These are phyloP conservation scores for Penicillium daleae DNA, from an alignment of 495 filamentous ascomycete genomes.

Conservation along the genomic window DNA sequence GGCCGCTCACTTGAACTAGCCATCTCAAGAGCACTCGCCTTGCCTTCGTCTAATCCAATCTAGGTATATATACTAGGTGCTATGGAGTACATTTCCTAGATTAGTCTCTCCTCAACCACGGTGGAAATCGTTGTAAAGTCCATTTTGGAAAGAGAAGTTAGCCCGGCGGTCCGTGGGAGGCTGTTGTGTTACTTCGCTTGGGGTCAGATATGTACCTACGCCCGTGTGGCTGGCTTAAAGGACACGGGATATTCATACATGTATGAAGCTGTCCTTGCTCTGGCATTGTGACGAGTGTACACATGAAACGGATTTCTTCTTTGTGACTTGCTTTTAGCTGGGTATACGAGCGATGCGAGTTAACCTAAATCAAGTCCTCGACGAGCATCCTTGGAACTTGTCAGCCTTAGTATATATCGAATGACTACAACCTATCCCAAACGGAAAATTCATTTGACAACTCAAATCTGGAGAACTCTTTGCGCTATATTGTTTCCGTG, in stretches of 20 bases:
- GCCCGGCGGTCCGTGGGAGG: neutral
- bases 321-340: neutral
- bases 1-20: too few species aligned
- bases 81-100: too few species aligned
- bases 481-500: too few species aligned
- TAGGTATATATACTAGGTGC: too few species aligned
- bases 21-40: too few species aligned
- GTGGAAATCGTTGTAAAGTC: neutral
- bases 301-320: too few species aligned
- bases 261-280: neutral
- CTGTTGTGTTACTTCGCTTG: neutral
- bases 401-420: neutral
- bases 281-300: neutral
- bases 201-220: neutral
- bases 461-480: too few species aligned
- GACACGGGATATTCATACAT: neutral
- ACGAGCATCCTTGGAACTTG: neutral
- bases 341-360: neutral
- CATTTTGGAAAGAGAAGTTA: neutral
- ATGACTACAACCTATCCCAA: neutral
- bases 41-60: too few species aligned
- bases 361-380: neutral
- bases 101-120: too few species aligned
- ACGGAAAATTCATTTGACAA: too few species aligned
- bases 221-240: neutral